Base-by-base conservation (phyloP, 495 filamentous ascomycete genomes). In the Apodospora peruviana region DNA sequence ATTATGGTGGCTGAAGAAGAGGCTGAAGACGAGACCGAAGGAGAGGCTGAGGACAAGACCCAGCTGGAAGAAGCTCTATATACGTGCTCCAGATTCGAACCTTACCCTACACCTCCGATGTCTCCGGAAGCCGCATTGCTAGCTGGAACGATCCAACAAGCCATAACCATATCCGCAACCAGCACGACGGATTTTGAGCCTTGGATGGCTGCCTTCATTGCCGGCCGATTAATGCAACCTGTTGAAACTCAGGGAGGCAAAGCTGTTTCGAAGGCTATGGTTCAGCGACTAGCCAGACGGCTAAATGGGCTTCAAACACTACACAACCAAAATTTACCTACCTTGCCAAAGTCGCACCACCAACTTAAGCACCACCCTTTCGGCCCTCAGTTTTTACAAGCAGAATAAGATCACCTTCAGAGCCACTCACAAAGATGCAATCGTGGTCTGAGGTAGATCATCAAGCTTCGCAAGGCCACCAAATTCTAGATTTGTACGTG, bases 401-500 rank as follows among this genome's bases (percentile, higher is more conserved):
- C 48, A 4, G 48, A 51, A 44, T 17, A 29, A 24, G 48, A 51
- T 18, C 48, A 51, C 34, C 41, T 51, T 20, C 34, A 29, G 4
- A 51, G 48, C 27, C 27, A 32, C 37, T 40, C 4, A 51, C 27
- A 32, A n/a, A n/a, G 16, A 51, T 45, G 48, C 17, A 29, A 17
- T 51, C 48, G 25, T 51, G 40, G 48, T n/a, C 11, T 1, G 48
- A 45, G 22, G 29, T 44, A 9, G 40, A 17, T 12, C 27, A 40
- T 24, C n/a, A 29, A 40, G 22, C 20, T 22, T 20, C 27, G 16
- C 40, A 34, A 17, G 9, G 22, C 5, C 21, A 41, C 3, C 37
- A 53, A 38, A 51, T 47, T 25, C 39, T 56, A 3, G 49, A 49
- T 16, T n/a, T 57, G 48, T 40, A 49, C 41, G 34, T 57, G 45